Evolutionary conservation across 164 flowering plant genomes (phyloP), one percentile per base, ranked within the genome.

Genomic region (Kalanchoe fedtschenkoi): DNA sequence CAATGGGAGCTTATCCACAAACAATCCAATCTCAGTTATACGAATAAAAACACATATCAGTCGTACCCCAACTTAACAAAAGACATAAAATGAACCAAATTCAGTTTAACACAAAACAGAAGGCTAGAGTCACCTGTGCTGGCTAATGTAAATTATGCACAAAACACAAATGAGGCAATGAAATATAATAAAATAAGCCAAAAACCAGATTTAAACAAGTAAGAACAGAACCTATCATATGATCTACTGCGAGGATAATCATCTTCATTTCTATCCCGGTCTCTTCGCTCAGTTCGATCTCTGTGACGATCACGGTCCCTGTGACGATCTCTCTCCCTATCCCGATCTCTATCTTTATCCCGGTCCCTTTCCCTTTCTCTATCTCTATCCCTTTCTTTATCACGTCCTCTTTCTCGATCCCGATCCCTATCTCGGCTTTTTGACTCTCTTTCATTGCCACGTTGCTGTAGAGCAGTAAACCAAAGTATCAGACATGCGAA

Each of bases 281-380:
- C 91, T 71, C 83, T 76, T 69, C 87, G 79, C 35, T 85, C 91
- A 77, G 80, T 72, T 37, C 87, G 77, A 42, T 80, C 83, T 62
- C 87, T 74, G 68, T 79, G 74, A 24, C 81, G 82, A 43, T 79
- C 88, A 66, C 74, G 65, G 30, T 77, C 78, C 63, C 80, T 71
- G 10, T 79, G 70, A 13, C 70, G 65, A 1, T 74, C 75, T 53
- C 64, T 69, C 5, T 68, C 74, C 10, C 72, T 74, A 5, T 71
- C 76, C 58, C 66, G 60, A 5, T 46, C 70, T 19, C 67, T 58
- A 4, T 66, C 70, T 43, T 63, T 70, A 22, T 75, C 76, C 19
- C 68, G 60, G 7, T 71, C 75, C 16, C 75, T 37, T 0, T 67
- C 80, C 61, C 77, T 54, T 15, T 72, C n/a, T 37, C n/a, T n/a